Percentiles rank a stretch among this genome's conserved stretches.
These are phyloP conservation scores for Mesembryanthemum crystallinum DNA, from an alignment of 148 eudicot species.

Conservation along the genomic window DNA sequence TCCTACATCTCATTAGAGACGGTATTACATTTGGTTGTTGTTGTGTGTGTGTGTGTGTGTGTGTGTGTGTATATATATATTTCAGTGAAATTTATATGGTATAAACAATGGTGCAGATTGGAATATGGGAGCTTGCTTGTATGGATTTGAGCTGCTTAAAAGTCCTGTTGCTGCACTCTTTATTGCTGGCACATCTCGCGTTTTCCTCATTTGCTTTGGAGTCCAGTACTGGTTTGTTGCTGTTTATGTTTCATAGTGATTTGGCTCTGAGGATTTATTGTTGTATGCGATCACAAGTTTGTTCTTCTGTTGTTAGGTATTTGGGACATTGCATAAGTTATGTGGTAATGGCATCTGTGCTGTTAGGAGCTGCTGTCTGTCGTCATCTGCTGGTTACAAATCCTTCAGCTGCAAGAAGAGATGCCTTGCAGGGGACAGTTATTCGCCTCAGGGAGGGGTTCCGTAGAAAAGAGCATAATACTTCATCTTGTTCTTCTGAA, in stretches of 20 bases:
- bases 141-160: conserved; percentile 84
- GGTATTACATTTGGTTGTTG: neutral
- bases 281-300: conserved; percentile 15
- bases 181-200: conserved; percentile 92
- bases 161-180: conserved; percentile 80
- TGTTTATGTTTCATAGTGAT: conserved; percentile 6
- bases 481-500: conserved; percentile 95
- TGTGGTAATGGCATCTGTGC: conserved; percentile 92
- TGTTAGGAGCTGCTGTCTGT: conserved; percentile 95
- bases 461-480: conserved; percentile 79
- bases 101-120: conserved; percentile 55
- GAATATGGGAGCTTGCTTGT: conserved; percentile 98
- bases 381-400: conserved; percentile 82
- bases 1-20: neutral
- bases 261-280: neutral
- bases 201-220: conserved; percentile 95
- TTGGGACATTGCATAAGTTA: conserved; percentile 96
- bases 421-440: conserved; percentile 94
- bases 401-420: conserved; percentile 95
- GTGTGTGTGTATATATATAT: neutral
- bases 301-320: conserved; percentile 50
- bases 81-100: neutral
- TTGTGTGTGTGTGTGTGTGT: too few relatives aligned
- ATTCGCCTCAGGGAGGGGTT: conserved; percentile 95
- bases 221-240: conserved; percentile 87